Percentiles rank a stretch among this genome's conserved stretches.
phyloP scores from a whole-genome alignment of 768 basidiomycete species.

The Dacryopinax primogenitus region DNA sequence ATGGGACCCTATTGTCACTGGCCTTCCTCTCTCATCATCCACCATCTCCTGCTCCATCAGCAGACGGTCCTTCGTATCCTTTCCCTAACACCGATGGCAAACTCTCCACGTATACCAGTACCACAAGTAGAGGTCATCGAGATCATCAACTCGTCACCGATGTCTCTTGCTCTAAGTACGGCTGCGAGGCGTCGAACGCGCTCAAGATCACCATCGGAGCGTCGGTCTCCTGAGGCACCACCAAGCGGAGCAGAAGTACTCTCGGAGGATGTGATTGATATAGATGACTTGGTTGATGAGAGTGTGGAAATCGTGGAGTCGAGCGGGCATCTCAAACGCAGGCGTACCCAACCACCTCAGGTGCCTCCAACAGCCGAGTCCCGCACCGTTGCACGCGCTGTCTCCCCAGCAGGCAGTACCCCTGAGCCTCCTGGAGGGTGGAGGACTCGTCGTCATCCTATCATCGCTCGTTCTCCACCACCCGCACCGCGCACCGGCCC shows the following conservation, averaged over 20 bases:
- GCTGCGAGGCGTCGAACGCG: neutral
- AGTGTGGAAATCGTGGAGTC: neutral
- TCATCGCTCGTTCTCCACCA: neutral
- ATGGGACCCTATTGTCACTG: neutral
- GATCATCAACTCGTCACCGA: neutral
- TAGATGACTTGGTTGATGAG: neutral
- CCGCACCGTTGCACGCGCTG: neutral
- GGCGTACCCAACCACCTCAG: neutral
- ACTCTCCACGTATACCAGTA: neutral
- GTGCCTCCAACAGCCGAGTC: neutral
- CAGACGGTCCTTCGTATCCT: neutral
- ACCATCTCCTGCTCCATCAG: neutral
- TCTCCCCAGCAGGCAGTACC: neutral
- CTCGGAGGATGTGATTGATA: neutral
- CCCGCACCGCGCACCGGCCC: neutral
- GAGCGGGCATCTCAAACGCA: neutral
- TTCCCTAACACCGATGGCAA: neutral
- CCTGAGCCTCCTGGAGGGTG: neutral
- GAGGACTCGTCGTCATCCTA: neutral
- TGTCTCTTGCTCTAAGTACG: neutral
- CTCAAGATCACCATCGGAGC: neutral
- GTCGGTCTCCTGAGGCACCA: neutral
- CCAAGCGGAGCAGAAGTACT: neutral
- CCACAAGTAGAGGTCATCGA: neutral
- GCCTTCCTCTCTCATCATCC: neutral